Percentiles rank a stretch among this genome's conserved stretches.
phyloP scores from a whole-genome alignment of 176 grass and related monocot species.

The Aechmea fasciata region DNA sequence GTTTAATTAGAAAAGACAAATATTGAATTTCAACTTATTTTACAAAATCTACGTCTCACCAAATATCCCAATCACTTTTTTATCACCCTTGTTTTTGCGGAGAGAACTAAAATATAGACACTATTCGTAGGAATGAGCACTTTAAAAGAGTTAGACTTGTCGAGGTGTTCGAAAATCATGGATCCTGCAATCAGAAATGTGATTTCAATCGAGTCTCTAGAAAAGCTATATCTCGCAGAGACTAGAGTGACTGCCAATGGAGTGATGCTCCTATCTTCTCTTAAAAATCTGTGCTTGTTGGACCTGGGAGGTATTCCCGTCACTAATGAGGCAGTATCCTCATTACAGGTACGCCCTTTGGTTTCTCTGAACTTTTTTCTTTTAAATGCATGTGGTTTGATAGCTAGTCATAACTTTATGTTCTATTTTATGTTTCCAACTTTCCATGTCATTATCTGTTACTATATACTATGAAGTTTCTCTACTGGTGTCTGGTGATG shows the following conservation, averaged over 20 bases:
- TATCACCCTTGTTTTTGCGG: neutral
- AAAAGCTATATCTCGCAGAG: constrained; percentile 64
- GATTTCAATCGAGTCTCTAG: constrained; percentile 51
- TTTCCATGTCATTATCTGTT: neutral
- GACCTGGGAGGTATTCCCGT: constrained; percentile 73
- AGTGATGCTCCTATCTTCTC: constrained; percentile 57
- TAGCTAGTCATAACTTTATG: no score
- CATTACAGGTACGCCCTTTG: constrained; percentile 46
- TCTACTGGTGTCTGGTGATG: neutral
- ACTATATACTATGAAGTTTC: neutral
- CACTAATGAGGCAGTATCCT: constrained; percentile 41
- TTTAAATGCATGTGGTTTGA: neutral
- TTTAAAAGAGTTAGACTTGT: constrained; percentile 74
- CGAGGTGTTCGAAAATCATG: constrained; percentile 65
- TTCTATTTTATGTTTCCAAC: no score
- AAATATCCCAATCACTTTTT: no score
- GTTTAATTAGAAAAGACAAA: no score
- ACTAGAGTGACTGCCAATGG: constrained; percentile 62
- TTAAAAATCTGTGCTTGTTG: constrained; percentile 38
- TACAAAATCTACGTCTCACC: no score
- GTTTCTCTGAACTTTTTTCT: neutral
- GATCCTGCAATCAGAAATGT: constrained; percentile 70
- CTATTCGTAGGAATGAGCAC: constrained; percentile 48
- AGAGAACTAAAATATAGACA: neutral
- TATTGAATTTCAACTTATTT: no score